Base-by-base conservation (phyloP, 352 stramenopile genomes). In the Pythium phragmitis region DNA sequence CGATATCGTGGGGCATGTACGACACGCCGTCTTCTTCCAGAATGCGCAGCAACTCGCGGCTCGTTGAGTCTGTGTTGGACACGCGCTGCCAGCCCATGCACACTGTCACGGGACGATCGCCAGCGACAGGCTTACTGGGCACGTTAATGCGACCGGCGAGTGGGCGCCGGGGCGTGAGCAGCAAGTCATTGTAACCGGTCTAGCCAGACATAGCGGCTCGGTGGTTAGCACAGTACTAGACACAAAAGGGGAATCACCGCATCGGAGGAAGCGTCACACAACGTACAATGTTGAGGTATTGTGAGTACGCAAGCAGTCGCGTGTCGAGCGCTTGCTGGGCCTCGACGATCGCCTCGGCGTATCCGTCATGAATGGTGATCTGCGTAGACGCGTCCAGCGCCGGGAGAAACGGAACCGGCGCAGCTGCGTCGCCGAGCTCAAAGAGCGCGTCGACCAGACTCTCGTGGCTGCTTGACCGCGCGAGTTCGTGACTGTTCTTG, bases 51-150 rank as follows among this genome's bases (percentile, higher is more conserved):
- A 91, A 48, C 36, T 96, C 80, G 16, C 83, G 87, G 52, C 83
- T 92, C 52, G 69, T 87, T 11, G 73, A 82, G 55, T 92, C 83
- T 17, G 92, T 80, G 50, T 85, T 81, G 17, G 79, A 88, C 47
- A 92, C 85, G 26, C 82, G 82, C 48, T 89, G 80, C 87, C 87
- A 96, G 11, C 87, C 87, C 85, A 94, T 94, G 63, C 87, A 92
- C 7, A 92, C 83, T 0, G 85, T 92, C 47, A 93, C 84, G 2
- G 84, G 82, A 23, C 80, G 79, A 53, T 93, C 84, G 12, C 88
- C 72, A 30, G 88, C 84, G 1, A 79, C 65, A 36, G 77, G 83
- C 65, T 83, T 88, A 47, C 72, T 80, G 3, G 80, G 83, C 57
- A 89, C 71, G 36, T 83, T 66, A 37, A 88, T 83, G 4, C 74